These are phyloP conservation scores for Dimocarpus longan DNA, from an alignment of 345 rosid species.

Conservation along the genomic window DNA sequence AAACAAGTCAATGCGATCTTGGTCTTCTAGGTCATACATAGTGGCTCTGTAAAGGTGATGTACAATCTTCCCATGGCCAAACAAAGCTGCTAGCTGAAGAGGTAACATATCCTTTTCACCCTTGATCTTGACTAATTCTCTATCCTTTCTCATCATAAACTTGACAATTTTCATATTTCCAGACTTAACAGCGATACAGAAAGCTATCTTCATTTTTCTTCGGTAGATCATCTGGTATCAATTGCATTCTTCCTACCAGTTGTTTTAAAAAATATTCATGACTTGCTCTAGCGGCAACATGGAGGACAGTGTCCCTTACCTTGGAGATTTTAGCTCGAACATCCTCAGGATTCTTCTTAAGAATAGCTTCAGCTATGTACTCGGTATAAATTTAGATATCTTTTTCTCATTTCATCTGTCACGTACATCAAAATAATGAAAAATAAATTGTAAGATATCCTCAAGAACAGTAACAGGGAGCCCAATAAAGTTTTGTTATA, in stretches of 20 bases:
- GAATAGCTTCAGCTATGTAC: background rate
- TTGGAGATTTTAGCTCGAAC: background rate
- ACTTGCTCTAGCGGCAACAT: conserved; percentile 12
- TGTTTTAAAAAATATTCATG: too few relatives aligned
- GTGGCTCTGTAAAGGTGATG: background rate
- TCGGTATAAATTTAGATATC: conserved; percentile 5
- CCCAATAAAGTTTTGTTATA: too few relatives aligned
- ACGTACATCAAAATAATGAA: background rate
- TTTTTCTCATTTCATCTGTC: conserved; percentile 5
- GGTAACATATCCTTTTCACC: background rate
- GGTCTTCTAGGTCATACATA: background rate
- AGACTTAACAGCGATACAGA: conserved; percentile 1
- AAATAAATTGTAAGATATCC: too few relatives aligned
- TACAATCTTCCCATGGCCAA: conserved; percentile 17
- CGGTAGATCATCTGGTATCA: background rate
- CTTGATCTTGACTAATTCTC: background rate
- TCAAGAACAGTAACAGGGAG: too few relatives aligned
- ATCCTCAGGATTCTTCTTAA: background rate
- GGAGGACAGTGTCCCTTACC: conserved; percentile 23
- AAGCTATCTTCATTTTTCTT: background rate
- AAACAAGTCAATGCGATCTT: background rate
- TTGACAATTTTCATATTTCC: conserved; percentile 17
- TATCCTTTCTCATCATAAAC: background rate
- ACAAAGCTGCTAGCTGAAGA: conserved; percentile 17
- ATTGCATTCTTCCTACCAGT: too few relatives aligned